phyloP scores from a whole-genome alignment of 371 early-diverging fungal species.

The Phascolomyces articulosus region DNA sequence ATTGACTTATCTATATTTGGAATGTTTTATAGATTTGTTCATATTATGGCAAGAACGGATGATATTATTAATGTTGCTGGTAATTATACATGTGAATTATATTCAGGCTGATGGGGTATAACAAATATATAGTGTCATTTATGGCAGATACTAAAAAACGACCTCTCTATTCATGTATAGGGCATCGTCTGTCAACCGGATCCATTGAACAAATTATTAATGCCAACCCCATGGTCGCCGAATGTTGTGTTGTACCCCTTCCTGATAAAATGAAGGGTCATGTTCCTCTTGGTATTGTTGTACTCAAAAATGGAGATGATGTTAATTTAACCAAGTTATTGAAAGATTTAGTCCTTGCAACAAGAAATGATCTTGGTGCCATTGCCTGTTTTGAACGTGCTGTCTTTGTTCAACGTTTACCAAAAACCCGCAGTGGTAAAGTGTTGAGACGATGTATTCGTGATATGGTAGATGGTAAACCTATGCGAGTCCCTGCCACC shows the following conservation, averaged over 20 bases:
- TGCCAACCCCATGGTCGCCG: slow-evolving; percentile 73
- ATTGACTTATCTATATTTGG: too few species aligned
- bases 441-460: slow-evolving; percentile 84
- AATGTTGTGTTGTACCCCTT: slow-evolving; percentile 74
- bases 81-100: too few species aligned
- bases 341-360: slow-evolving; percentile 50
- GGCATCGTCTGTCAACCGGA: slow-evolving; percentile 36
- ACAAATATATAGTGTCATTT: too few species aligned
- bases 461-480: slow-evolving; percentile 69
- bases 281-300: slow-evolving; percentile 67
- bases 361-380: slow-evolving; percentile 72
- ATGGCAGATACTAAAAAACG: too few species aligned
- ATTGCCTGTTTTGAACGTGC: slow-evolving; percentile 77
- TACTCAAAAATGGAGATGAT: slow-evolving; percentile 43
- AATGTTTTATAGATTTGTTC: slow-evolving; percentile 65
- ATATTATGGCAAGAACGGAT: slow-evolving; percentile 87
- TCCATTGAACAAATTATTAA: slow-evolving; percentile 86
- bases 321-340: slow-evolving; percentile 31
- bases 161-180: neutral
- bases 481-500: slow-evolving; percentile 74
- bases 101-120: too few species aligned
- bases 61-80: slow-evolving; percentile 92
- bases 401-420: slow-evolving; percentile 73
- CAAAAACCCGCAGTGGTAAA: slow-evolving; percentile 95
- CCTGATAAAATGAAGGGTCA: slow-evolving; percentile 72